phyloP scores from a whole-genome alignment of 352 stramenopile species.

The Globisporangium viniferum region DNA sequence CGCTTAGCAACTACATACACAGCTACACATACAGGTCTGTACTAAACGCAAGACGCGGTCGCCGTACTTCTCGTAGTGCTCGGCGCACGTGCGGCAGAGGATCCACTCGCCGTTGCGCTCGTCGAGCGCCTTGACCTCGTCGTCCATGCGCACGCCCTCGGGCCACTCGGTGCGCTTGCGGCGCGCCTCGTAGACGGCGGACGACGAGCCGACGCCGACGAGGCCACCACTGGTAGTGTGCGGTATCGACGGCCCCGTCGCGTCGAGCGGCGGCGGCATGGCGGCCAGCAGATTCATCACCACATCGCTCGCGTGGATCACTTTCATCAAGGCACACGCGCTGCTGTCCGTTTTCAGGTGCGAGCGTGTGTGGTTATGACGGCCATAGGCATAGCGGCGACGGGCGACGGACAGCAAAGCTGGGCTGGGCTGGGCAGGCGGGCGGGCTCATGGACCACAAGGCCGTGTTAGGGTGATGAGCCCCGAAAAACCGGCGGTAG shows the following conservation, averaged over 20 bases:
- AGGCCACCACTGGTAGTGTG: background rate
- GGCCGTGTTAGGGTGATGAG: background rate
- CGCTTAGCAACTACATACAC: background rate
- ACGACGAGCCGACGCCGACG: background rate
- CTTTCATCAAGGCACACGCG: constrained; percentile 23
- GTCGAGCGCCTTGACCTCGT: constrained; percentile 51
- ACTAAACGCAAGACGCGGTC: background rate
- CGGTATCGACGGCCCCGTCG: background rate
- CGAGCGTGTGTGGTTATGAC: constrained; percentile 18
- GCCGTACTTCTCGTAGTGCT: constrained; percentile 46
- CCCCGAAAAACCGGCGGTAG: background rate
- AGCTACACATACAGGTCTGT: background rate
- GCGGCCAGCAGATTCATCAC: constrained; percentile 19
- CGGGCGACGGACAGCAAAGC: background rate
- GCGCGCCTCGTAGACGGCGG: constrained; percentile 36
- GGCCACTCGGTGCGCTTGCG: constrained; percentile 50
- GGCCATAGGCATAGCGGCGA: background rate
- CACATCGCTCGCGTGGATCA: constrained; percentile 17
- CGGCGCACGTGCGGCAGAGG: constrained; percentile 55
- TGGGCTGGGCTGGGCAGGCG: no score
- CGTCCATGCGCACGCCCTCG: constrained; percentile 45
- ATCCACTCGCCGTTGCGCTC: constrained; percentile 64
- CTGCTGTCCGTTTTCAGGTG: constrained; percentile 16
- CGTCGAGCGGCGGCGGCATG: constrained; percentile 14
- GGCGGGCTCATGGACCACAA: background rate